These are phyloP conservation scores for Daldinia bambusicola DNA, from an alignment of 495 filamentous ascomycete genomes.

Conservation along the genomic window DNA sequence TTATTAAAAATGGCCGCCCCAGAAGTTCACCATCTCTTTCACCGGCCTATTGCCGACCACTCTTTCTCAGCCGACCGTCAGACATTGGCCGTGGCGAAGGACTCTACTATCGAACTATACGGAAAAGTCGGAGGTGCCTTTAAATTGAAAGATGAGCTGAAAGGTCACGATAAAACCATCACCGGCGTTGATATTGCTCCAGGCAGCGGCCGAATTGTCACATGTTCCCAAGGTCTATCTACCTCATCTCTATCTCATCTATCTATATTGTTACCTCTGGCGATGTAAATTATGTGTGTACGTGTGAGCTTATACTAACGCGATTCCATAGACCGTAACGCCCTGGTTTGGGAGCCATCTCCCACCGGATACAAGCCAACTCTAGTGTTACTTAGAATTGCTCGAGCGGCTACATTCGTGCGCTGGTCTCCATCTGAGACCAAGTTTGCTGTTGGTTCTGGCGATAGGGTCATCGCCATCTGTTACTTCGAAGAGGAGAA, in stretches of 20 bases:
- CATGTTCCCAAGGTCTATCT: constrained; percentile 87
- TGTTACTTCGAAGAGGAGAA: constrained; percentile 99
- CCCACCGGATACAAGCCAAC: constrained; percentile 94
- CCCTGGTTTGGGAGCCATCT: constrained; percentile 95
- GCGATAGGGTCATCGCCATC: constrained; percentile 93
- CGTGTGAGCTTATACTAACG: constrained; percentile 5
- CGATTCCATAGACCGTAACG: constrained; percentile 83
- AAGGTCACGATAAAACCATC: constrained; percentile 95
- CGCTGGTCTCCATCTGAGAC: constrained; percentile 96
- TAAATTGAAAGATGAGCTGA: constrained; percentile 87
- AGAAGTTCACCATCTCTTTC: constrained; percentile 96
- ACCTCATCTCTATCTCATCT: background rate
- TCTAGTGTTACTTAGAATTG: constrained; percentile 95
- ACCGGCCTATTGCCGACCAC: constrained; percentile 95
- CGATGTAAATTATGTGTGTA: too few species aligned
- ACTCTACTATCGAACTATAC: constrained; percentile 93
- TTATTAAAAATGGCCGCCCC: constrained; percentile 76
- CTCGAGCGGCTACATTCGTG: constrained; percentile 95
- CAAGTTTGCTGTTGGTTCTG: constrained; percentile 97
- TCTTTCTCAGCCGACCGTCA: constrained; percentile 93
- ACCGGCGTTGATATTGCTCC: constrained; percentile 97
- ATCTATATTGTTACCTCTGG: too few species aligned
- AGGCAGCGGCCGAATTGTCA: constrained; percentile 88
- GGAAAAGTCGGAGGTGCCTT: constrained; percentile 76
- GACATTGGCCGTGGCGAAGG: constrained; percentile 89